Base-by-base conservation (phyloP, 2,329 filamentous ascomycete species). In the Harringtonia aguacate region DNA sequence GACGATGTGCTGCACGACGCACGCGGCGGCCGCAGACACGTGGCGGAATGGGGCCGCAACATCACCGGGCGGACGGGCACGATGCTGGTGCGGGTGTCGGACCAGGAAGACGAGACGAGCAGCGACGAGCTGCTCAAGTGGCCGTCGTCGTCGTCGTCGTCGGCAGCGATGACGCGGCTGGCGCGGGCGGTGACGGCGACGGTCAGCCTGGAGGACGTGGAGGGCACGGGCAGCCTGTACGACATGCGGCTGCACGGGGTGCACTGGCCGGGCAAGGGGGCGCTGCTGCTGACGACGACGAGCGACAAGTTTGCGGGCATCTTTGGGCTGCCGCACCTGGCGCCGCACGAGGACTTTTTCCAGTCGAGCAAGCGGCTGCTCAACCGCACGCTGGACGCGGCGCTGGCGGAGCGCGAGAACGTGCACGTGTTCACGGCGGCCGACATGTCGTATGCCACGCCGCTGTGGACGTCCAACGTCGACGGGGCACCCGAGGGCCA, bases 281-380 rank as follows among this genome's bases (percentile, higher is more conserved):
- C 79, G 14, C 77, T 92, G 40, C 67, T 97, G 30, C 67, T 97
- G 58, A 86, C 84, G 2, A 95, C 90, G 1, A 90, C 88, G 39
- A 95, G 88, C 61, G 85, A 95, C 57, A 95, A 94, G 66, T 92
- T 92, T 56, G 79, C 83, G n/a, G 89, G 92, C 36, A 81, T 97
- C 45, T 94, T 94, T 59, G 84, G 81, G 3, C 67, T 97, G 38
- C 89, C 92, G 22, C 88, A 97, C 61, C 73, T 98, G 41, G 71
- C 84, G 1, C 73, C 86, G 0, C 61, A 67, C 18, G 58, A 66
- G 4, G 67, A 75, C 39, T 79, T 73, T 56, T 78, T 77, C 58
- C 59, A 65, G 56, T 70, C 74, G 48, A 70, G 78, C 64, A 60
- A 81, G 56, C 66, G 67, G 41, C 65, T 94, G 15, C 68, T 97